Conservation (phyloP, 371 early-diverging fungal genomes). For the Syncephalastrum sp. region DNA sequence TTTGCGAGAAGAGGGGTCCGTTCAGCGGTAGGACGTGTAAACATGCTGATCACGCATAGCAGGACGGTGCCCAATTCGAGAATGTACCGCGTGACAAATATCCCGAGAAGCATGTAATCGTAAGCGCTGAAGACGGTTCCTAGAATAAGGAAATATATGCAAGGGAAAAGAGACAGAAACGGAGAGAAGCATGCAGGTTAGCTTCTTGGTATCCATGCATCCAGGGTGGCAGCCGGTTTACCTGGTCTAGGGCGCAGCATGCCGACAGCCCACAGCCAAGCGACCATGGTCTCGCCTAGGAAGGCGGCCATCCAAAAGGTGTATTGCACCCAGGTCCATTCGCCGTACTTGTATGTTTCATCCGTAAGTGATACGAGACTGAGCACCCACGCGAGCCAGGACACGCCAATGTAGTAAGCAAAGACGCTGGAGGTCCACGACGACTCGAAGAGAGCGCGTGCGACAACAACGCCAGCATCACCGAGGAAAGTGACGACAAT, state of each 20-base stretch:
- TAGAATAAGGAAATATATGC: neutral
- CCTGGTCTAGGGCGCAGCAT: conserved; percentile 35
- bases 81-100: conserved; percentile 33
- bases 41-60: conserved; percentile 26
- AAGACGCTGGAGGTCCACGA: conserved; percentile 29
- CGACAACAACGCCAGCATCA: conserved; percentile 31
- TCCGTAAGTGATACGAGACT: conserved; percentile 23
- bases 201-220: neutral
- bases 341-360: conserved; percentile 36
- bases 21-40: conserved; percentile 16
- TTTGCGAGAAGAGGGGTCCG: conserved; percentile 9
- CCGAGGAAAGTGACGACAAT: conserved; percentile 25
- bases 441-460: conserved; percentile 26
- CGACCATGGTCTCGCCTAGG: conserved; percentile 34
- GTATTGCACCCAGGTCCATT: conserved; percentile 51
- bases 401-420: conserved; percentile 33
- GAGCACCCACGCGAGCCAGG: conserved; percentile 40
- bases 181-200: neutral
- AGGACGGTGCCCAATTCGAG: conserved; percentile 19
- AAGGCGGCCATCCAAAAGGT: conserved; percentile 33
- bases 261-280: conserved; percentile 40
- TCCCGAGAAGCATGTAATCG: conserved; percentile 22
- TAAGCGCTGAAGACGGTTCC: conserved; percentile 33
- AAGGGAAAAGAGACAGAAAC: neutral
- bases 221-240: conserved; percentile 10